Evolutionary conservation across 2,329 filamentous ascomycete species (phyloP), one percentile per base, ranked within the genome.

Genomic region (Monosporascus sp.): DNA sequence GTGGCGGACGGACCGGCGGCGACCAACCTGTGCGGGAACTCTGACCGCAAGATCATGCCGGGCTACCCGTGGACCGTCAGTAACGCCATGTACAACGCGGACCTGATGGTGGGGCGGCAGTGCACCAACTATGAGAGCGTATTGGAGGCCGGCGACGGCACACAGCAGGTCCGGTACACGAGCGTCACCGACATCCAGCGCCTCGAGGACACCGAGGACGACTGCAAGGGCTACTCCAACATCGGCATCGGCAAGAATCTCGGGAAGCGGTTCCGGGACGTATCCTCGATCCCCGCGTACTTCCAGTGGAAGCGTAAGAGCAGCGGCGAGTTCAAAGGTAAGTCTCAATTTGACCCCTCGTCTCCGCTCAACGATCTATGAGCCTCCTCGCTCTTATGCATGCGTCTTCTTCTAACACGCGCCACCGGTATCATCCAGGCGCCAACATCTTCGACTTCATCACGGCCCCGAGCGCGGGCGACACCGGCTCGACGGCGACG

Each of bases 401-500:
- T 20, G 8, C 19, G 38, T 41, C 19, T 41, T 7, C 38, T 40
- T n/a, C 17, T 41, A 20, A 41, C 38, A 8, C 17, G 17, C 19
- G n/a, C 7, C 38, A 43, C 17, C 40, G 22, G 24, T 14, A 43
- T n/a, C 43, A 26, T 20, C 49, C 24, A 63, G 61, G 61, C 26
- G 53, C 51, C 52, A 61, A 61, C 51, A 7, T 64, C 19, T 64
- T 56, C 55, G 61, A 64, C 56, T 61, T 64, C 52, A 54, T 64
- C 51, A 53, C 49, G 8, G 52, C 61, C 11, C 57, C 59, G 2
- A 61, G 53, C 5, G 8, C 44, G 8, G 53, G 53, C 8, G 60
- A 62, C 52, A 17, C 24, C 5, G 40, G 47, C 3, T 60, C 57
- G 2, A 57, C 56, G 1, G 52, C 55, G 3, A 53, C 56, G 5